Percentiles rank a stretch among this genome's conserved stretches.
Conservation (phyloP, 495 filamentous ascomycete species). For the Xylaria cubensis region DNA sequence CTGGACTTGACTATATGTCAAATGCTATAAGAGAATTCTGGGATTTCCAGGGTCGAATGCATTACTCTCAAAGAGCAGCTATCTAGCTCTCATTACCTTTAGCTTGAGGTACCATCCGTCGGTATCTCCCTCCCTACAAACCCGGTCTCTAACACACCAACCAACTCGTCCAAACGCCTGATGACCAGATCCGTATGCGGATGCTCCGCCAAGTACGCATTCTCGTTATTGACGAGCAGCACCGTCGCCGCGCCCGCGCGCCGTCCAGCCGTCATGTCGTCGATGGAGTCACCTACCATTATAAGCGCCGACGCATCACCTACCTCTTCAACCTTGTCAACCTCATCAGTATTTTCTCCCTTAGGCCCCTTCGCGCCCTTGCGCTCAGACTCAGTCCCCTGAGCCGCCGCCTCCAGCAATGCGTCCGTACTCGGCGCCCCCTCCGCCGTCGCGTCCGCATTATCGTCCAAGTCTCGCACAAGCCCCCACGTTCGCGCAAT, state of each 20-base stretch:
- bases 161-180: slow-evolving; percentile 70
- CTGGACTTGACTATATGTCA: neutral
- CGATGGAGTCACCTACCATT: slow-evolving; percentile 86
- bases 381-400: slow-evolving; percentile 22
- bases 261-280: slow-evolving; percentile 91
- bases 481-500: slow-evolving; percentile 81
- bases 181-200: slow-evolving; percentile 79
- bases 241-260: slow-evolving; percentile 89
- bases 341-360: neutral
- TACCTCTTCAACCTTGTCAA: slow-evolving; percentile 36
- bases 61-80: neutral
- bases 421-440: slow-evolving; percentile 31
- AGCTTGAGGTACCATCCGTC: slow-evolving; percentile 11
- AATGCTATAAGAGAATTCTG: neutral
- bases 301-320: slow-evolving; percentile 55
- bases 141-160: slow-evolving; percentile 71
- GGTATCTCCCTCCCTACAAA: slow-evolving; percentile 54
- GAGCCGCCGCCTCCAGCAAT: slow-evolving; percentile 32
- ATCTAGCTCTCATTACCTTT: neutral
- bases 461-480: slow-evolving; percentile 53
- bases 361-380: slow-evolving; percentile 27
- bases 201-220: slow-evolving; percentile 73
- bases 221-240: slow-evolving; percentile 81
- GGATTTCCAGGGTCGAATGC: neutral
- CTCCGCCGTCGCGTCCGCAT: slow-evolving; percentile 1